Evolutionary conservation across 2,329 filamentous ascomycete genomes (phyloP), one percentile per base, ranked within the genome.

Genomic region (Phoma sp.): DNA sequence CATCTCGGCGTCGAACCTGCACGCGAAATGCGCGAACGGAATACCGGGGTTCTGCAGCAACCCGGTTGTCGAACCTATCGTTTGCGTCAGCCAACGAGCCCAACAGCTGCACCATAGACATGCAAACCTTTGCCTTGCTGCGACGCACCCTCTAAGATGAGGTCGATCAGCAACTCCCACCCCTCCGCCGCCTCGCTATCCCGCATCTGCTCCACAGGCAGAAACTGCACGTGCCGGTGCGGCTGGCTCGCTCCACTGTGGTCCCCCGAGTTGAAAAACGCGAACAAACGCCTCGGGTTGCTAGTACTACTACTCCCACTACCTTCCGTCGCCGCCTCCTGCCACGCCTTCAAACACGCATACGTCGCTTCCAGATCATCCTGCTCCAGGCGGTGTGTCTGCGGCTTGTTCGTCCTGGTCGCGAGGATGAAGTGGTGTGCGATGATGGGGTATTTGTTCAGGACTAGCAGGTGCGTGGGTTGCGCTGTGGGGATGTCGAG

Each of bases 381-480:
- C 12, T 76, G 71, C 45, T 87, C 86, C 1, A 92, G 79, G 5
- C 87, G 68, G 61, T 88, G 78, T 1, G 84, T 86, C 77, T 92
- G 89, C n/a, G 78, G 76, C 68, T 85, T 84, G 70, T 87, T 86
- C 1, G 76, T 72, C n/a, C 76, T 83, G 0, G 89, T 92, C 0
- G 85, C 84, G 43, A 92, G 81, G 62, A 92, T 90, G 69, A 89
- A 90, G 75, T 92, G 89, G 64, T 87, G 82, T 0, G 84, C 82
- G 31, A 90, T 87, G 43, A 92, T 76, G 43, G 89, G 88, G 64
- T 89, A 92, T 73, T 91, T 92, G 79, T 92, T 92, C 36, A 92
- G 78, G 1, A 92, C 84, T 37, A 91, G 80, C 55, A 82, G 80
- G 72, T 92, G 88, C 8, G 77, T 72, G 0, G 84, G 77, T 22